These are phyloP conservation scores for Kazachstania bromeliacearum DNA, from an alignment of 805 yeast species.

Conservation along the genomic window DNA sequence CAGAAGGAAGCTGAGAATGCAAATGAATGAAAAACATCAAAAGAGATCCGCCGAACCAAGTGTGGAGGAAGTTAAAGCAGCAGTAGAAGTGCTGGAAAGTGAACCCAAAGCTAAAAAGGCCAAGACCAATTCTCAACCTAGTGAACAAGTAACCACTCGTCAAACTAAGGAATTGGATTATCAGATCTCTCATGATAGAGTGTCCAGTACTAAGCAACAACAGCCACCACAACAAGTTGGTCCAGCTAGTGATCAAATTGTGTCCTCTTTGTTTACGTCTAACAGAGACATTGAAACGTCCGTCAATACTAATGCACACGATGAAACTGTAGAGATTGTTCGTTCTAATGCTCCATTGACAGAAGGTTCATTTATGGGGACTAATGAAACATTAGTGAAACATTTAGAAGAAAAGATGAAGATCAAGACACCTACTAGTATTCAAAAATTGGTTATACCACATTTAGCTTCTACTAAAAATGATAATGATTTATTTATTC, in stretches of 20 bases:
- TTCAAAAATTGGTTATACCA: conserved; percentile 78
- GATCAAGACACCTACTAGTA: conserved; percentile 67
- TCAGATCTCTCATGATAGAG: conserved; percentile 1
- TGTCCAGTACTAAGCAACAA: conserved; percentile 6
- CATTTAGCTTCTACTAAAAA: conserved; percentile 33
- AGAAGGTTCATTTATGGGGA: conserved; percentile 62
- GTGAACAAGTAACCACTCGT: background rate
- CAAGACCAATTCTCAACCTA: background rate
- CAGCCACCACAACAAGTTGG: conserved; percentile 1
- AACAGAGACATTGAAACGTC: conserved; percentile 41
- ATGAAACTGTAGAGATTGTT: conserved; percentile 25
- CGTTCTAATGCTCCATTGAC: conserved; percentile 83
- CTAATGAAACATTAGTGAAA: conserved; percentile 42
- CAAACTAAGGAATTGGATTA: conserved; percentile 6
- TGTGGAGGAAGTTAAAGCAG: background rate
- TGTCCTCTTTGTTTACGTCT: conserved; percentile 77
- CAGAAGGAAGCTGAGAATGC: conserved; percentile 50
- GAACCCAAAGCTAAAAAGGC: conserved; percentile 2
- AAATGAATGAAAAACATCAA: conserved; percentile 37
- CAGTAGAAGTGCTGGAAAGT: background rate
- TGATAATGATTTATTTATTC: conserved; percentile 70
- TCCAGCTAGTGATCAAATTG: conserved; percentile 40
- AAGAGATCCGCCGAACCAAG: conserved; percentile 5
- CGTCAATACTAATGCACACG: conserved; percentile 31
- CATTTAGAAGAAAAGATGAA: conserved; percentile 50